These are phyloP conservation scores for Populus deltoides DNA, from an alignment of 345 rosid species.

Conservation along the genomic window DNA sequence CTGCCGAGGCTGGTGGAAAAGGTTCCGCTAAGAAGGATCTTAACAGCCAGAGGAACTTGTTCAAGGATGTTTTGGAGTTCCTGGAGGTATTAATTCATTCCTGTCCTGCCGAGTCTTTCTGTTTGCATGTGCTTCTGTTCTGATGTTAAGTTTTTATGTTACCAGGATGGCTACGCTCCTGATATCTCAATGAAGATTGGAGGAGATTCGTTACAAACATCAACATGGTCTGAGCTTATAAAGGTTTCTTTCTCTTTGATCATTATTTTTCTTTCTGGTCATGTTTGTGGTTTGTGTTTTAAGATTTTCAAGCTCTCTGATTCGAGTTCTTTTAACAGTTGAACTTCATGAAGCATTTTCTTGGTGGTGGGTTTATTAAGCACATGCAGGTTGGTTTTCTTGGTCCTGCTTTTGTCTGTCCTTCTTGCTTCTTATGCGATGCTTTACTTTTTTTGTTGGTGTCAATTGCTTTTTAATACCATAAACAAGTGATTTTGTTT, in stretches of 20 bases:
- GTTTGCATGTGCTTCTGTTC: not conserved
- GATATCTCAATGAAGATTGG: slow-evolving; percentile 68
- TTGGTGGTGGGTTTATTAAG: slow-evolving; percentile 87
- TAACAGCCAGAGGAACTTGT: slow-evolving; percentile 72
- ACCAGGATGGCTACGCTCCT: slow-evolving; percentile 61
- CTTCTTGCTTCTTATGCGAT: not conserved
- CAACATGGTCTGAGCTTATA: slow-evolving; percentile 72
- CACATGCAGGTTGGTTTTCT: slow-evolving; percentile 81
- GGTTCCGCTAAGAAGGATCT: slow-evolving; percentile 94
- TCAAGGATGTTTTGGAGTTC: slow-evolving; percentile 73
- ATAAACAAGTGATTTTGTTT: slow-evolving; percentile 1
- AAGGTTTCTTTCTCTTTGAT: slow-evolving; percentile 40
- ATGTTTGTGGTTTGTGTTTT: not conserved
- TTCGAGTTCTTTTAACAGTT: slow-evolving; percentile 43
- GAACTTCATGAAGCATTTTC: slow-evolving; percentile 75
- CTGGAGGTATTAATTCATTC: slow-evolving; percentile 52
- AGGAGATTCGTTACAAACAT: slow-evolving; percentile 55
- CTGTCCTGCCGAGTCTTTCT: not conserved
- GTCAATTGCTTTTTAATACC: not conserved
- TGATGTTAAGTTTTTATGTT: slow-evolving; percentile 8
- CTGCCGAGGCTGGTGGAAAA: slow-evolving; percentile 90
- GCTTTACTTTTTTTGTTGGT: not conserved
- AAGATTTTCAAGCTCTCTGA: not conserved
- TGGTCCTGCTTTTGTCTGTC: not conserved
- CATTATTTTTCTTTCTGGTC: not conserved